phyloP scores from a whole-genome alignment of 345 rosid species.

The Iberis pinnata region DNA sequence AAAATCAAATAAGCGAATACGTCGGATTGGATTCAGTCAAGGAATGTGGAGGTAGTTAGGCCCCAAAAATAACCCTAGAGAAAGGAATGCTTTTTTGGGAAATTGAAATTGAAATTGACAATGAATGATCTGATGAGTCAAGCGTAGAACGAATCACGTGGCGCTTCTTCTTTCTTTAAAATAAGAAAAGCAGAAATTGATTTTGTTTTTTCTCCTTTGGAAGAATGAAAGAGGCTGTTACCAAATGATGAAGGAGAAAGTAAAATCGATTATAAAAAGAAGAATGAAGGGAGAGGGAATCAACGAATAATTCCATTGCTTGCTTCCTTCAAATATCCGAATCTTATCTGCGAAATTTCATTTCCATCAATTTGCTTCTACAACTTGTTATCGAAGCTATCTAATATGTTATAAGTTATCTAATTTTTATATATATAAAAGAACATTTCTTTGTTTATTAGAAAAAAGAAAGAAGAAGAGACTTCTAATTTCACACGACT shows the following conservation, averaged over 20 bases:
- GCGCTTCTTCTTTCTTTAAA: constrained; percentile 10
- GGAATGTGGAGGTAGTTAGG: constrained; percentile 12
- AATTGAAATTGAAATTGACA: constrained; percentile 6
- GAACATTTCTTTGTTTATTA: too few species aligned
- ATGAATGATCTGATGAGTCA: constrained; percentile 22
- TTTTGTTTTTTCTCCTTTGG: neutral
- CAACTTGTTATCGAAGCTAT: constrained; percentile 18
- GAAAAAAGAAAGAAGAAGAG: too few species aligned
- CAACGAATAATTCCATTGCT: constrained; percentile 27
- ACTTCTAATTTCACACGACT: too few species aligned
- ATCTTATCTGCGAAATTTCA: constrained; percentile 4
- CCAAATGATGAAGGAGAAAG: too few species aligned
- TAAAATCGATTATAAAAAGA: neutral
- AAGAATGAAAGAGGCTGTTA: constrained; percentile 25
- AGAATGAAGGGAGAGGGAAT: constrained; percentile 20
- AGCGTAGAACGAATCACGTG: constrained; percentile 28
- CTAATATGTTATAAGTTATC: too few species aligned
- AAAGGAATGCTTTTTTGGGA: neutral
- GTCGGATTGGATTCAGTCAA: constrained; percentile 11
- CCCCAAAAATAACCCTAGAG: constrained; percentile 26
- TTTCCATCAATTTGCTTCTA: constrained; percentile 7
- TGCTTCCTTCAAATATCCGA: constrained; percentile 24
- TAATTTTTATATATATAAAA: too few species aligned
- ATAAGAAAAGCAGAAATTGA: neutral
- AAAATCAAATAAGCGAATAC: neutral